phyloP scores from a whole-genome alignment of 1,284 basidiomycete genomes.

The Tilletiaria anomala region DNA sequence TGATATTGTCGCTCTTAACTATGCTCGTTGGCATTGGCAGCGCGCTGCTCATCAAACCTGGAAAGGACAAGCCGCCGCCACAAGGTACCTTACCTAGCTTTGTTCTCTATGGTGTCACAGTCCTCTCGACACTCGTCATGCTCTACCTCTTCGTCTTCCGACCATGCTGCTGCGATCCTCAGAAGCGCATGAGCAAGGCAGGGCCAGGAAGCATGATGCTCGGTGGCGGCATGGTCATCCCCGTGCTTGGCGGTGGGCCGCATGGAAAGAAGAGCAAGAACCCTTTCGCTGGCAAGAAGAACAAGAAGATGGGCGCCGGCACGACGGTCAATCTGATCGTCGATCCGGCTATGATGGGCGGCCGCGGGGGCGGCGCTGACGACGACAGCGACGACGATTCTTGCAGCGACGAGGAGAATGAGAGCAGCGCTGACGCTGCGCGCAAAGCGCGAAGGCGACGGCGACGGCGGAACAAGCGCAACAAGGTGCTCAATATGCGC shows the following conservation, averaged over 20 bases:
- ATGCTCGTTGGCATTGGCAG: too few species aligned
- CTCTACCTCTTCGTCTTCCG: slow-evolving; percentile 11
- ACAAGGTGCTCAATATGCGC: slow-evolving; percentile 14
- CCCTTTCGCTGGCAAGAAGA: slow-evolving; percentile 12
- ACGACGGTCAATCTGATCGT: slow-evolving; percentile 28
- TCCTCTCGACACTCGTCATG: slow-evolving; percentile 9
- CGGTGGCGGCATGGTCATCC: slow-evolving; percentile 17
- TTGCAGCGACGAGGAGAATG: slow-evolving; percentile 5
- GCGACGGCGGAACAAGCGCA: slow-evolving; percentile 8
- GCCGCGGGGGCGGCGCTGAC: slow-evolving; percentile 7
- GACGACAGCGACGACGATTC: slow-evolving; percentile 5
- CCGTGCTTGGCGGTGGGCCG: slow-evolving; percentile 10
- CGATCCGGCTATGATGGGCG: slow-evolving; percentile 12
- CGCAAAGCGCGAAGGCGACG: too few species aligned
- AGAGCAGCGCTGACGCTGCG: slow-evolving; percentile 7
- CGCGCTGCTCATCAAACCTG: too few species aligned
- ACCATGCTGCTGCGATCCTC: slow-evolving; percentile 15
- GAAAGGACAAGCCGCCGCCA: too few species aligned
- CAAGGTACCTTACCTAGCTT: too few species aligned
- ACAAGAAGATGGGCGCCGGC: slow-evolving; percentile 2
- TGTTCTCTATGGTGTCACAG: too few species aligned
- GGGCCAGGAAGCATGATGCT: slow-evolving; percentile 4
- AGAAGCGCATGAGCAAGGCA: neutral
- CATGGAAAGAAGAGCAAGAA: slow-evolving; percentile 4
- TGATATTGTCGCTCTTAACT: too few species aligned